Evolutionary conservation across 2,329 filamentous ascomycete genomes (phyloP).

Genomic region (Alternaria alternata): DNA sequence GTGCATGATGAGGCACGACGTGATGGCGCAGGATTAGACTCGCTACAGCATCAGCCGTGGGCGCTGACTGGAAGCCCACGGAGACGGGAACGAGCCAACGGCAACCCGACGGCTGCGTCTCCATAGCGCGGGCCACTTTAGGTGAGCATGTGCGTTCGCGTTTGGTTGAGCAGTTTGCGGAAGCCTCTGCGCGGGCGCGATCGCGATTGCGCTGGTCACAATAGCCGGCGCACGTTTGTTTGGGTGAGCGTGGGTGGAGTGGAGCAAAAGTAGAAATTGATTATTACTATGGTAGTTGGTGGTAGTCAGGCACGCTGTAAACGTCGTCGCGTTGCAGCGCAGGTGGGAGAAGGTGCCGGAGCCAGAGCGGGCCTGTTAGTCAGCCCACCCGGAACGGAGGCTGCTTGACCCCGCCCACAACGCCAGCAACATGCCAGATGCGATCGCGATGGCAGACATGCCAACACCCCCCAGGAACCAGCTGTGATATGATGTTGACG

Average conservation of each 20-base stretch:
- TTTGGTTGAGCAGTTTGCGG: constrained; percentile 10
- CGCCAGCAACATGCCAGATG: background rate
- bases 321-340: background rate
- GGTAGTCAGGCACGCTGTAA: background rate
- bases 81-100: constrained; percentile 8
- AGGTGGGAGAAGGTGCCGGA: background rate
- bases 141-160: constrained; percentile 7
- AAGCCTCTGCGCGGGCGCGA: constrained; percentile 11
- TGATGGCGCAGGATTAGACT: background rate
- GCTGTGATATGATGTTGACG: background rate
- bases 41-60: background rate
- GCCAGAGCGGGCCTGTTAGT: background rate
- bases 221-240: constrained; percentile 8
- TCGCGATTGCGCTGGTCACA: constrained; percentile 3
- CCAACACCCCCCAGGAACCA: background rate
- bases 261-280: constrained; percentile 8
- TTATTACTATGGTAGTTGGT: background rate
- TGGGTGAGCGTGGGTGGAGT: background rate
- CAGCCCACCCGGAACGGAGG: background rate
- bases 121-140: constrained; percentile 3
- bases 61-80: background rate
- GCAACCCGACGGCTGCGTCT: constrained; percentile 5
- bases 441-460: background rate
- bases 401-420: background rate
- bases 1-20: background rate